Evolutionary conservation across 352 stramenopile species (phyloP), one percentile per base, ranked within the genome.

Genomic region (Globisporangium carolinianum): DNA sequence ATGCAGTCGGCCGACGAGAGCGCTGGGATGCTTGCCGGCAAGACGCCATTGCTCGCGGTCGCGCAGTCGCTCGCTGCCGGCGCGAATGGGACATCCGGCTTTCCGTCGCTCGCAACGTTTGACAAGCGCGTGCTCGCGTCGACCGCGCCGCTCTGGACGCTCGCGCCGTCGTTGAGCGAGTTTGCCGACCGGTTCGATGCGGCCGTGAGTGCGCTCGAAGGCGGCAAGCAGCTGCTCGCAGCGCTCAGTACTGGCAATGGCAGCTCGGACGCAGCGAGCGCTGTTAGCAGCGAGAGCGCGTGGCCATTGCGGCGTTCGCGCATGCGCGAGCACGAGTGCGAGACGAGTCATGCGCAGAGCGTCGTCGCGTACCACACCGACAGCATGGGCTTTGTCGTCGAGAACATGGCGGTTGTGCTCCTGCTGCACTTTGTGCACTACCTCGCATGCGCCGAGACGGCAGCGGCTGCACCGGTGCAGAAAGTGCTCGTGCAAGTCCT

Each of bases 311-410:
- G 15, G 35, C 63, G 67, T 15, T 66, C 63, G 37, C 67, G 60
- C 51, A 8, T 57, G 38, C 51, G 51, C n/a, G 65, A 82, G 38
- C 60, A 81, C 53, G 53, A 63, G 46, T 72, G 62, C 47, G 73
- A 86, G 35, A 72, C 68, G 7, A 60, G 63, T 18, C 71, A 76
- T 56, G 39, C 76, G 48, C 67, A 77, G 56, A 81, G 68, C 63
- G 68, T 89, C 56, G 53, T 87, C n/a, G 81, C 89, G 61, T 89
- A 91, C 57, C 76, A 94, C 64, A 60, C 61, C 15, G 83, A 94
- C 55, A 91, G 79, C 54, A 60, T 91, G 63, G 61, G 68, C 11
- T 94, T 94, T 49, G 63, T 89, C 45, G 69, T 87, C 15, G 81
- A 94, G 71, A 91, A 90, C 67, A 84, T 87, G 72, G 66, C 80